Evolutionary conservation across 2,329 filamentous ascomycete genomes (phyloP), one percentile per base, ranked within the genome.

Genomic region (Colletotrichum sp.): DNA sequence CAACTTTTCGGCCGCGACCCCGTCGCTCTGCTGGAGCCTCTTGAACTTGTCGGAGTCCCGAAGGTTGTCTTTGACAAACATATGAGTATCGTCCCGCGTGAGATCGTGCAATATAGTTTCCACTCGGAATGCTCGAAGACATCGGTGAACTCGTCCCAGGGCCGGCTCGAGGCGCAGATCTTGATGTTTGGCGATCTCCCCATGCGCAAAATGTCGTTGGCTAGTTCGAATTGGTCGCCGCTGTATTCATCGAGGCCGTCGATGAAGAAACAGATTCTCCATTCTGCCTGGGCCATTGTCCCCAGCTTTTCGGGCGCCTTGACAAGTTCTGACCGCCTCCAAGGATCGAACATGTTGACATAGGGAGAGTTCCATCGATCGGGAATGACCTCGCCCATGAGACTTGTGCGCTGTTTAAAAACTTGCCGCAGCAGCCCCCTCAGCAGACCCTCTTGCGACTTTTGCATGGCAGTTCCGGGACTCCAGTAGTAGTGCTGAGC

Each of bases 401-500:
- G 64, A 2, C 74, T 74, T 1, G 77, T 68, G 11, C 68, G 68
- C 9, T 72, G 27, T 4, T 48, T 71, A 6, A 71, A 34, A 6
- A 67, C 32, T 28, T 77, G 57, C 16, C 70, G 55, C 8, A 78
- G 48, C 2, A 78, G 9, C 4, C 71, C 74, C 7, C 60, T 48
- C 7, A 48, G 67, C 7, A 78, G 64, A 1, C 77, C 77, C 22
- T 78, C 74, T 3, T 68, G 57, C 0, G 77, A 78, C 36, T 60
- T 77, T 22, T 78, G 71, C 30, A 74, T 22, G 4, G 3, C 1
- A 22, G 27, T 52, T 2, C 77, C 77, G 3, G 77, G 22, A 12
- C 57, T 69, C 74, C 71, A 78, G 36, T 77, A 77, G 71, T 72
- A 78, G 7, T 72, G 74, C 6, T 44, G 64, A 5, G 67, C 66